Percentiles rank a stretch among this genome's conserved stretches.
Evolutionary conservation across 805 yeast genomes (phyloP).

Genomic region (Lipomyces orientalis): DNA sequence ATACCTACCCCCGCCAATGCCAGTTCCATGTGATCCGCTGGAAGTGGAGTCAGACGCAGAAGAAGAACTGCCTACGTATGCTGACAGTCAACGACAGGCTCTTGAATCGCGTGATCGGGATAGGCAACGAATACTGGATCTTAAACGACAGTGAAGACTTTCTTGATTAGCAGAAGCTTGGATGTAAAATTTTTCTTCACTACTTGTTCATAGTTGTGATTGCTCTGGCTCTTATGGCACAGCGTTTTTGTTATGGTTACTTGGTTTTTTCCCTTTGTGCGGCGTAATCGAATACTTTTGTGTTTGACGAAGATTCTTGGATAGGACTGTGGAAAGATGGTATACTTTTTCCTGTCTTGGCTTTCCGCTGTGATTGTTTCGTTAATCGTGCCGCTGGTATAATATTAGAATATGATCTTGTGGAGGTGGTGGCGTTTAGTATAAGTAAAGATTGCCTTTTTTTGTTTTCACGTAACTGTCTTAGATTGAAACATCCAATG

Average conservation of each 20-base stretch:
- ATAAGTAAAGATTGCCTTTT: too few species aligned
- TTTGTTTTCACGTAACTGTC: too few species aligned
- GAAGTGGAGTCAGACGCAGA: slow-evolving; percentile 11
- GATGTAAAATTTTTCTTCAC: neutral
- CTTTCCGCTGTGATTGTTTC: too few species aligned
- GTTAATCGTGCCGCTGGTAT: too few species aligned
- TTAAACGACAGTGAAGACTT: slow-evolving; percentile 12
- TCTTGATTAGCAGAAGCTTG: neutral
- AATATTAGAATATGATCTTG: too few species aligned
- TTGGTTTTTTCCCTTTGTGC: neutral
- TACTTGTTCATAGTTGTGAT: neutral
- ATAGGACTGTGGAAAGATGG: too few species aligned
- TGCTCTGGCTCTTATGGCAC: neutral
- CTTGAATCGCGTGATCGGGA: slow-evolving; percentile 18
- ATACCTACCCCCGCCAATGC: neutral
- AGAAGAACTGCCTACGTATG: slow-evolving; percentile 32
- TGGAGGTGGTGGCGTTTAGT: too few species aligned
- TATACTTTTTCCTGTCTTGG: too few species aligned
- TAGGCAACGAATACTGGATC: slow-evolving; percentile 23
- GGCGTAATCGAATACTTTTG: too few species aligned
- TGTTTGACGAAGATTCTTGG: too few species aligned
- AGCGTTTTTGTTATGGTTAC: neutral
- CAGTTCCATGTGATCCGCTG: neutral
- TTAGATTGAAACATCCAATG: too few species aligned
- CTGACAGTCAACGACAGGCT: slow-evolving; percentile 30